Base-by-base conservation (phyloP, 2,329 filamentous ascomycete genomes). In the Pseudocercospora fijiensis region DNA sequence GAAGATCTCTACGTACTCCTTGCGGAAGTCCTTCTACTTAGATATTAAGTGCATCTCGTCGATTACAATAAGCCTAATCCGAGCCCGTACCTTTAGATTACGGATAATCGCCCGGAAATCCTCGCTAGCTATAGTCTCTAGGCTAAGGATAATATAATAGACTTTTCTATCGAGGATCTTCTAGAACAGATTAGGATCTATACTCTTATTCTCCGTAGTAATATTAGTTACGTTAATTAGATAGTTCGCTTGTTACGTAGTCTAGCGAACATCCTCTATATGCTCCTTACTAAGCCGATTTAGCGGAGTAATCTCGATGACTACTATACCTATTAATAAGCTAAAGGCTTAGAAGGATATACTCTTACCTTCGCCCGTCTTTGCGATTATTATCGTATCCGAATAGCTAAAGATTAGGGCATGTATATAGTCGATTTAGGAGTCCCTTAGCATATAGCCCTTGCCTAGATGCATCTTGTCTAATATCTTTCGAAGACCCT, bases 131-230 rank as follows among this genome's bases (percentile, higher is more conserved):
- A 37, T 37, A 37, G 30, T 37, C 30, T 37, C 30, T 37, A 37
- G 30, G 30, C 30, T 37, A 8, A 37, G 26, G 49, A 53, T 53
- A 53, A 53, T 53, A 53, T 53, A 53, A 8, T 53, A 53, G 49
- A 24, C 13, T 8, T 53, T 53, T 22, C 49, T 53, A 53, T 20
- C 22, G 11, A 24, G 8, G 16, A 53, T 53, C 10, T 53, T 26
- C 16, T 53, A 13, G 16, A 22, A 53, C 27, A 53, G 20, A 7
- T 53, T 53, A 22, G 13, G 22, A 26, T 53, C 49, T 26, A 22
- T 53, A 20, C 26, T 53, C 22, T 53, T 53, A 22, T 20, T 53
- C 22, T 53, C 16, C 7, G 22, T 26, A 26, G 49, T 53, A 53
- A 53, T 53, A 53, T 24, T 13, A 27, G 11, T 13, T 22, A 53